Evolutionary conservation across 2,329 filamentous ascomycete genomes (phyloP).

Genomic region (Penicillium sp.): DNA sequence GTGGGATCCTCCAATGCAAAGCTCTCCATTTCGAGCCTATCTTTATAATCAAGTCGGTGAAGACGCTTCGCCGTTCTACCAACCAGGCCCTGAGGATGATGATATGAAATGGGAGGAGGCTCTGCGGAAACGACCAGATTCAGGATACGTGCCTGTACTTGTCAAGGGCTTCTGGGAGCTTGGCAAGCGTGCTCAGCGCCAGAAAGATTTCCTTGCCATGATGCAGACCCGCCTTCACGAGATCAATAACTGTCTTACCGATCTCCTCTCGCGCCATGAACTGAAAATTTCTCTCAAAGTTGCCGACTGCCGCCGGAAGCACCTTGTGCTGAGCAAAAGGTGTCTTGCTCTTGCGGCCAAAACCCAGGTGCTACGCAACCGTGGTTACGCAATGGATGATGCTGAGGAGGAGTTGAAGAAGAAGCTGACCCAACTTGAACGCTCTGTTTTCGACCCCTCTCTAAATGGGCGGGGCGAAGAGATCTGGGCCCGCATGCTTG

Average conservation of each 20-base stretch:
- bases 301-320: constrained; percentile 57
- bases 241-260: constrained; percentile 61
- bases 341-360: constrained; percentile 62
- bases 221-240: constrained; percentile 61
- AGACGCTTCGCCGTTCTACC: constrained; percentile 60
- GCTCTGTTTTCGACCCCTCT: constrained; percentile 58
- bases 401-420: constrained; percentile 62
- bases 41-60: constrained; percentile 62
- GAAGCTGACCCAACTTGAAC: constrained; percentile 58
- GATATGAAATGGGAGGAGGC: constrained; percentile 64
- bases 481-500: constrained; percentile 65
- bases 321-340: constrained; percentile 59
- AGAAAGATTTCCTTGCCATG: constrained; percentile 56
- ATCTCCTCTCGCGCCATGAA: constrained; percentile 60
- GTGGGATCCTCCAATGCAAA: constrained; percentile 55
- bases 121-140: constrained; percentile 56
- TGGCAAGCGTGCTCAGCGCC: constrained; percentile 56
- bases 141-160: constrained; percentile 59
- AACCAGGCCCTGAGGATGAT: constrained; percentile 57
- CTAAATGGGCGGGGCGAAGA: constrained; percentile 61
- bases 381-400: constrained; percentile 64
- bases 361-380: constrained; percentile 61
- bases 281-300: constrained; percentile 58
- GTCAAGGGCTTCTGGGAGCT: constrained; percentile 60
- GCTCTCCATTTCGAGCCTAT: constrained; percentile 59